Base-by-base conservation (phyloP, 2,329 filamentous ascomycete species). In the Ampelomyces quisqualis region DNA sequence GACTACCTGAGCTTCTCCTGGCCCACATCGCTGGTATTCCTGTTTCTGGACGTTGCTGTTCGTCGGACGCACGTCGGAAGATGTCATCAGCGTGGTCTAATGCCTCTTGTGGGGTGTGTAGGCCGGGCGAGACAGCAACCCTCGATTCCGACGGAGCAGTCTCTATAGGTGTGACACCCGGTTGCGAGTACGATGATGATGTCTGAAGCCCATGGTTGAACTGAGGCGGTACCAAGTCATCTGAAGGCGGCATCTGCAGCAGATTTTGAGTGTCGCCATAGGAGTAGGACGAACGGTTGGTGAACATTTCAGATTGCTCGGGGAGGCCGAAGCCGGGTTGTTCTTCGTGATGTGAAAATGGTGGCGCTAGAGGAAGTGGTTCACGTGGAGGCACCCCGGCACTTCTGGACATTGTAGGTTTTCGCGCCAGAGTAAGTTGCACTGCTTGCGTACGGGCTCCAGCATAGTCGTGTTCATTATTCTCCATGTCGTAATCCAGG, bases 211-310 rank as follows among this genome's bases (percentile, higher is more conserved):
- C 23, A 11, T 51, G 42, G 18, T 18, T 15, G 10, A 27, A 13
- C 19, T 24, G 15, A 6, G 20, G 17, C 8, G 38, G 34, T n/a
- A 26, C n/a, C 1, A 20, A 30, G 11, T 17, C 13, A 8, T 44
- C 43, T 3, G 49, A 44, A 11, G 48, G 51, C 11, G 57, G 52
- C 8, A 64, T 40, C 18, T 51, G 53, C 4, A 68, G 45, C 4
- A 69, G 49, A 11, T 64, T 49, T 2, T 53, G 60, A 13, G 65
- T 69, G 34, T 68, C 62, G 19, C 62, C 66, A 36, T 69, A 68
- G 4, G 66, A 69, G 18, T 65, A 55, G 3, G 55, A 57, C 2
- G 63, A 63, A 21, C 21, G 41, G 7, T 53, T 43, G 0, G 62
- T 62, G 26, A 62, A 55, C 24, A 61, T 42, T 1, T 56, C 55